Evolutionary conservation across 2,329 filamentous ascomycete species (phyloP).

Genomic region (Trichoderma koningiopsis): DNA sequence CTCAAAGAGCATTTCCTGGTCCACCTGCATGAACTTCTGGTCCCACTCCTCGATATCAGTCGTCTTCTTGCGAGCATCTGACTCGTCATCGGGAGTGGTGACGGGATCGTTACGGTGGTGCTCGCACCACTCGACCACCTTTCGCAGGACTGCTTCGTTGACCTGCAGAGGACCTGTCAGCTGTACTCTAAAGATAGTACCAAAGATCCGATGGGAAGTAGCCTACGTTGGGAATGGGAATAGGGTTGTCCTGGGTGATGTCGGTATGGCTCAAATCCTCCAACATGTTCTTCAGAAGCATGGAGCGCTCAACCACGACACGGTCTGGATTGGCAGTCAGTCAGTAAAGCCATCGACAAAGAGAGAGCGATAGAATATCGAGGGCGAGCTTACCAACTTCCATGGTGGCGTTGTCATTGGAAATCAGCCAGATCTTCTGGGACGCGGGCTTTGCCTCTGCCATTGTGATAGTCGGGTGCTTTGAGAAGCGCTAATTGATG

Average conservation of each 20-base stretch:
- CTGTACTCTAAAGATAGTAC: slow-evolving; percentile 23
- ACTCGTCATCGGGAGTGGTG: slow-evolving; percentile 82
- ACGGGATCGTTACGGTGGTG: slow-evolving; percentile 90
- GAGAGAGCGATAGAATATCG: neutral
- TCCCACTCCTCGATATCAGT: slow-evolving; percentile 99
- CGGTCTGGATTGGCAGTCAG: slow-evolving; percentile 61
- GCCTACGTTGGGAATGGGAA: slow-evolving; percentile 82
- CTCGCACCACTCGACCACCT: slow-evolving; percentile 97
- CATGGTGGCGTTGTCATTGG: slow-evolving; percentile 54
- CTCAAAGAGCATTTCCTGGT: slow-evolving; percentile 99
- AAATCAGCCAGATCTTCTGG: slow-evolving; percentile 51
- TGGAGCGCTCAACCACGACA: slow-evolving; percentile 82
- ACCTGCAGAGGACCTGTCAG: slow-evolving; percentile 54
- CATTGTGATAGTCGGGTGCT: slow-evolving; percentile 37
- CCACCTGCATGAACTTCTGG: slow-evolving; percentile 99
- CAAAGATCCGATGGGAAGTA: neutral
- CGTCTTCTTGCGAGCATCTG: slow-evolving; percentile 94
- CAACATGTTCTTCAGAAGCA: slow-evolving; percentile 98
- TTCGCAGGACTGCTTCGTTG: slow-evolving; percentile 89
- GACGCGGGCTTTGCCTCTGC: slow-evolving; percentile 37
- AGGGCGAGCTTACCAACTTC: slow-evolving; percentile 47
- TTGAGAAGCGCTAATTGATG: neutral
- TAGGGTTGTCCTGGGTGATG: slow-evolving; percentile 61
- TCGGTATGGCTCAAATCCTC: slow-evolving; percentile 79
- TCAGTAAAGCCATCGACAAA: neutral